Evolutionary conservation across 768 basidiomycete species (phyloP).

Genomic region (Termitomyces eurrhizus): DNA sequence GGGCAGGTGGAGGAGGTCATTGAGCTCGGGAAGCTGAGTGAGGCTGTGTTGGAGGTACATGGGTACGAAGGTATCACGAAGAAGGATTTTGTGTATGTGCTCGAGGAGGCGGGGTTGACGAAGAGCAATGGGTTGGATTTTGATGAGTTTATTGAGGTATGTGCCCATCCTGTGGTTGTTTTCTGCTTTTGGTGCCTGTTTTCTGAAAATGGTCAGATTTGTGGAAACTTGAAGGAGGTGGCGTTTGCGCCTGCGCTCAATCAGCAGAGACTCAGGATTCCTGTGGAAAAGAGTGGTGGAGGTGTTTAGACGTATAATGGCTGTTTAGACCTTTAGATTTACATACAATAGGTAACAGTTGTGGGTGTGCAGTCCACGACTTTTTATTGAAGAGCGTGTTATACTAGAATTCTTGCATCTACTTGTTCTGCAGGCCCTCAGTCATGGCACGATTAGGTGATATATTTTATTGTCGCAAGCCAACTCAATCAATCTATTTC

Average conservation of each 20-base stretch:
- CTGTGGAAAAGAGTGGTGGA: constrained; percentile 54
- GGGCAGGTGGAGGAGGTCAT: constrained; percentile 32
- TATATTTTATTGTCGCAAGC: no score
- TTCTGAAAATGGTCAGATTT: constrained; percentile 45
- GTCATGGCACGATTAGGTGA: no score
- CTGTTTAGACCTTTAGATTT: no score
- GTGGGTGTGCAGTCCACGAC: no score
- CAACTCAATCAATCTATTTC: no score
- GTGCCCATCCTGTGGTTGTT: constrained; percentile 18
- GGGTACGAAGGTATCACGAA: constrained; percentile 49
- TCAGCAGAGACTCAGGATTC: constrained; percentile 35
- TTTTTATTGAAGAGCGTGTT: no score
- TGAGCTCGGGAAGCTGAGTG: constrained; percentile 33
- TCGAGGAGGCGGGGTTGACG: constrained; percentile 70
- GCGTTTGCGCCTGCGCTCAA: constrained; percentile 35
- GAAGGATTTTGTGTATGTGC: constrained; percentile 48
- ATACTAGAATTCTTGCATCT: no score
- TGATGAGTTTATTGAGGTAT: constrained; percentile 86
- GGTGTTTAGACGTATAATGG: constrained; percentile 33
- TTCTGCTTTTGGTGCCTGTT: neutral
- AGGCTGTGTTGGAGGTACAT: constrained; percentile 40
- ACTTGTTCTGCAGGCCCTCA: no score
- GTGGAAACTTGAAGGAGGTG: constrained; percentile 69
- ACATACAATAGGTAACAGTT: no score
- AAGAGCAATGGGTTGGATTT: constrained; percentile 57